phyloP scores from a whole-genome alignment of 306 rosid genomes.

The Ammopiptanthus mongolicus region DNA sequence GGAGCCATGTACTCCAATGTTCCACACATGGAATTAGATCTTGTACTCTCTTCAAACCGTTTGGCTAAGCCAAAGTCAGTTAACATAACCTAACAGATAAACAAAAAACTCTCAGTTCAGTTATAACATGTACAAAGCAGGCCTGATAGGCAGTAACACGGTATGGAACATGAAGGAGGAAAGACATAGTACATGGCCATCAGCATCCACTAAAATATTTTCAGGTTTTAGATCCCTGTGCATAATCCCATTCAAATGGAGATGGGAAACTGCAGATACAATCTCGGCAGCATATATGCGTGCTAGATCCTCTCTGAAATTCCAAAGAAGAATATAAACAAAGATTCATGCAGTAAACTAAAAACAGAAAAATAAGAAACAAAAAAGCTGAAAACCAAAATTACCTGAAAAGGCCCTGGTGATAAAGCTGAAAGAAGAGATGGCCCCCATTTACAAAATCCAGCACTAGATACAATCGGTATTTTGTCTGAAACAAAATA shows the following conservation, averaged over 20 bases:
- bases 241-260: constrained; percentile 90
- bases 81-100: constrained; percentile 65
- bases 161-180: constrained; percentile 8
- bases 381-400: not conserved
- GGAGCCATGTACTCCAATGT: constrained; percentile 98
- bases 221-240: constrained; percentile 98
- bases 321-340: not conserved
- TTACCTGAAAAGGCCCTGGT: constrained; percentile 93
- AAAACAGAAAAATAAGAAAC: not conserved
- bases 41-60: constrained; percentile 65
- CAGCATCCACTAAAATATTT: constrained; percentile 78
- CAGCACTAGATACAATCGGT: constrained; percentile 86
- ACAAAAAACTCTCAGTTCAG: constrained; percentile 28
- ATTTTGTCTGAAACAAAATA: constrained; percentile 67
- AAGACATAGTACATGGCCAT: constrained; percentile 76
- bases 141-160: not conserved
- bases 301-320: constrained; percentile 87
- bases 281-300: constrained; percentile 92
- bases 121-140: not conserved
- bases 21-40: constrained; percentile 93
- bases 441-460: constrained; percentile 97
- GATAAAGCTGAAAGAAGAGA: constrained; percentile 95
- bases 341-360: not conserved
- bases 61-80: constrained; percentile 97
- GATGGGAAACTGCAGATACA: constrained; percentile 91